Percentiles rank a stretch among this genome's conserved stretches.
phyloP scores from a whole-genome alignment of 225 moss, liverwort and hornwort genomes.

The Sphagnum tenellum region DNA sequence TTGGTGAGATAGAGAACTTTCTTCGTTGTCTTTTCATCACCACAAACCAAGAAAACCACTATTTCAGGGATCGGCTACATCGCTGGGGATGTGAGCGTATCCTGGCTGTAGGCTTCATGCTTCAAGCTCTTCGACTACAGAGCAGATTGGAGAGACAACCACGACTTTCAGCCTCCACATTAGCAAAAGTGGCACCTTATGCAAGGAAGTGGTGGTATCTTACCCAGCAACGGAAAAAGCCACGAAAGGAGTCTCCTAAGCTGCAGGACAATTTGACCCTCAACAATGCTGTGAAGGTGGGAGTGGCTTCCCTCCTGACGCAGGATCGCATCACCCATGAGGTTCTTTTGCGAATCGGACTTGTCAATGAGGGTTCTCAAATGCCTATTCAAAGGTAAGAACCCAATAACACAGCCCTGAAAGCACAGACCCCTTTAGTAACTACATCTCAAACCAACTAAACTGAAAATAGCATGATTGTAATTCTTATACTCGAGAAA shows the following conservation, averaged over 20 bases:
- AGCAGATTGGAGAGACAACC: slow-evolving; percentile 12
- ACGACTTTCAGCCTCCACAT: not conserved
- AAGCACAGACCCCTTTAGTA: too few relatives aligned
- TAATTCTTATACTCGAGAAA: too few relatives aligned
- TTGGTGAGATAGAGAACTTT: too few relatives aligned
- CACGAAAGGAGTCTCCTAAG: slow-evolving; percentile 7
- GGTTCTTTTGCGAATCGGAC: slow-evolving; percentile 29
- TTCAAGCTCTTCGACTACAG: slow-evolving; percentile 20
- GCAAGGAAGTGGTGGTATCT: slow-evolving; percentile 48
- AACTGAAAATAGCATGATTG: too few relatives aligned
- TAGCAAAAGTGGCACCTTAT: slow-evolving; percentile 34
- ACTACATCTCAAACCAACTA: too few relatives aligned
- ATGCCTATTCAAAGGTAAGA: slow-evolving; percentile 25
- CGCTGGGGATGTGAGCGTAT: slow-evolving; percentile 37
- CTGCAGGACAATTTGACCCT: slow-evolving; percentile 5
- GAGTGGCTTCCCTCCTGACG: not conserved
- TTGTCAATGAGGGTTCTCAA: slow-evolving; percentile 22
- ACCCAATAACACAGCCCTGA: too few relatives aligned
- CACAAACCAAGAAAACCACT: not conserved
- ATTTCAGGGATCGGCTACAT: slow-evolving; percentile 13
- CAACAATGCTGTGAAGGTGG: not conserved
- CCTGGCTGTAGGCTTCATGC: slow-evolving; percentile 29
- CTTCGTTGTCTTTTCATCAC: too few relatives aligned
- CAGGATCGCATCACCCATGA: slow-evolving; percentile 21
- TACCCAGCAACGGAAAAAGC: slow-evolving; percentile 19